phyloP scores from a whole-genome alignment of 495 filamentous ascomycete species.

The Hypoxylon crocopeplum region DNA sequence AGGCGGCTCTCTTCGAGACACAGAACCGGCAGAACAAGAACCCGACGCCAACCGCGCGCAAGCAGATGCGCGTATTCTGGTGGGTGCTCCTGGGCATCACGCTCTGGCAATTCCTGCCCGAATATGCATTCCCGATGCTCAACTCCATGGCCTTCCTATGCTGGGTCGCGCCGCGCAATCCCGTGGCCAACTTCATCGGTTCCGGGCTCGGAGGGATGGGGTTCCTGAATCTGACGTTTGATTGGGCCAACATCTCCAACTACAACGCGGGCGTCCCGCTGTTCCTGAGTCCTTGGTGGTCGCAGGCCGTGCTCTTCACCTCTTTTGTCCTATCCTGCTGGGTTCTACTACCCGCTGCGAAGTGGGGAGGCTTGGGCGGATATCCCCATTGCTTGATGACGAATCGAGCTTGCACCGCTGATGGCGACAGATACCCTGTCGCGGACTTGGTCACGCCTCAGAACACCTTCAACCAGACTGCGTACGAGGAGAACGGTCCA shows the following conservation, averaged over 20 bases:
- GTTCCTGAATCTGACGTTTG: conserved; percentile 61
- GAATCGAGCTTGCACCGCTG: conserved; percentile 56
- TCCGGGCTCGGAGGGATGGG: conserved; percentile 65
- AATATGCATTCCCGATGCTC: conserved; percentile 63
- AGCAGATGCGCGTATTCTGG: conserved; percentile 64
- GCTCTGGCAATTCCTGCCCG: conserved; percentile 65
- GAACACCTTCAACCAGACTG: conserved; percentile 60
- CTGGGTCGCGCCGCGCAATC: conserved; percentile 64
- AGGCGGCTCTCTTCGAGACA: conserved; percentile 62
- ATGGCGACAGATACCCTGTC: conserved; percentile 57
- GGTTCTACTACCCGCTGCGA: conserved; percentile 61
- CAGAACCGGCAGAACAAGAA: conserved; percentile 58
- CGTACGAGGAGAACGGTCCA: conserved; percentile 56
- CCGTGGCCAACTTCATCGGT: conserved; percentile 64
- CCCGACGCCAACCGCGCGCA: conserved; percentile 55
- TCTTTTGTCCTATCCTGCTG: conserved; percentile 63
- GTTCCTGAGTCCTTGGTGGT: conserved; percentile 63
- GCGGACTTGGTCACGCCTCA: conserved; percentile 53
- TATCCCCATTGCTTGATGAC: conserved; percentile 62
- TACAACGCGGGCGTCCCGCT: conserved; percentile 55
- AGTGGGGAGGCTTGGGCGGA: conserved; percentile 60
- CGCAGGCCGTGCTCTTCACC: conserved; percentile 59
- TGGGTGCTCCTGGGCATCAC: conserved; percentile 56
- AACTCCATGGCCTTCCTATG: conserved; percentile 67
- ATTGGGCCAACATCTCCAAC: conserved; percentile 64